A percentile compares a stretch with the other conserved stretches of the same genome.
phyloP scores from a whole-genome alignment of 164 flowering plant genomes.

The Aristolochia contorta region DNA sequence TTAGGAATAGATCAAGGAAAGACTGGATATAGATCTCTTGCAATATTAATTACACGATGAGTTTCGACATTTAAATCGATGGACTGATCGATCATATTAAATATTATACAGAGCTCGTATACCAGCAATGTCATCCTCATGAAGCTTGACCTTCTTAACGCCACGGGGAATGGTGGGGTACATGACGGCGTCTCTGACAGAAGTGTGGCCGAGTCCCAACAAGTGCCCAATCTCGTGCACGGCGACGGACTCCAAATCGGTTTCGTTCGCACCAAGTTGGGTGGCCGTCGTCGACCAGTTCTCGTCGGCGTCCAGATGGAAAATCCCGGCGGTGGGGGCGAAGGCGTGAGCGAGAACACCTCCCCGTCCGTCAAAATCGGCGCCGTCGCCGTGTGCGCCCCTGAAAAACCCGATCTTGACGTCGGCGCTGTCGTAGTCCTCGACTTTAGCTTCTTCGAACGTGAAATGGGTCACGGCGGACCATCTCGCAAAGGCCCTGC shows the following conservation, averaged over 20 bases:
- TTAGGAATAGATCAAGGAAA: too few species aligned
- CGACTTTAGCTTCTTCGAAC: slow-evolving; percentile 19
- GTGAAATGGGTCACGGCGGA: slow-evolving; percentile 37
- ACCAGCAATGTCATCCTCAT: slow-evolving; percentile 48
- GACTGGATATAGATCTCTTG: too few species aligned
- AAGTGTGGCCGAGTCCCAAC: slow-evolving; percentile 65
- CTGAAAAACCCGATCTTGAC: slow-evolving; percentile 54
- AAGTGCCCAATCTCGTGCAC: slow-evolving; percentile 92
- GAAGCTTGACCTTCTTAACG: slow-evolving; percentile 37
- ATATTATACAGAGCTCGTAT: slow-evolving; percentile 39
- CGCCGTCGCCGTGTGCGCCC: slow-evolving; percentile 71
- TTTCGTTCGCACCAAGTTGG: not conserved
- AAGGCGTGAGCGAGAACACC: slow-evolving; percentile 80
- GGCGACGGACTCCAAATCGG: slow-evolving; percentile 77
- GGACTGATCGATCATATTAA: too few species aligned
- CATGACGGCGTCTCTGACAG: slow-evolving; percentile 64
- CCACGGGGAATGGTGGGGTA: slow-evolving; percentile 50
- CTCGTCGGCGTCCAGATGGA: slow-evolving; percentile 62
- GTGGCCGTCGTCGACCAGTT: slow-evolving; percentile 29
- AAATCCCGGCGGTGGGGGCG: slow-evolving; percentile 53
- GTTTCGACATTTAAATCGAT: too few species aligned
- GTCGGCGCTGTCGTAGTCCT: slow-evolving; percentile 24
- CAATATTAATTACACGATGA: too few species aligned
- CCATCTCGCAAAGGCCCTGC: slow-evolving; percentile 53
- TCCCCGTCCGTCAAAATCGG: slow-evolving; percentile 60